Evolutionary conservation across 1,284 basidiomycete genomes (phyloP), one percentile per base, ranked within the genome.

Genomic region (Bjerkandera adusta): DNA sequence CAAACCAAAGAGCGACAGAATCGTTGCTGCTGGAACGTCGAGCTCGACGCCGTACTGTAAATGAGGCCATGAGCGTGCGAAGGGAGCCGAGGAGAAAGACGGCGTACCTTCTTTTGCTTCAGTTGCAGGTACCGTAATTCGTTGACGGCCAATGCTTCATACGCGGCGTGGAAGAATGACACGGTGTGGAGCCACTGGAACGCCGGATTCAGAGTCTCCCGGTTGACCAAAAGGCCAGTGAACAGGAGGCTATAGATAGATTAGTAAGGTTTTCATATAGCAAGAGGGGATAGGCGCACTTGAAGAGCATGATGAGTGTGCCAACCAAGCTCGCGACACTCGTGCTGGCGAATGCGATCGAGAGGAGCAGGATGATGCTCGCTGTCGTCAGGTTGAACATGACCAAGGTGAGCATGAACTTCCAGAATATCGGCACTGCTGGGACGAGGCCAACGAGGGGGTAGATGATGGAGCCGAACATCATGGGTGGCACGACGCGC

Each of bases 141-240:
- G 64, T 98, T 98, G 49, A 98, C 94, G 20, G 94, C 85, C 22
- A 99, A 77, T 1, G 90, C 93, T 69, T 99, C 96, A 61, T 93
- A 98, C 0, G 90, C 96, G n/a, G 96, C 95, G 68, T 98, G 96
- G 85, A 97, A 98, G 77, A 98, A 98, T 3, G 92, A 96, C 11
- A 92, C 63, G 1, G 89, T 92, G 62, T 92, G 89, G 53, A 98
- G 71, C 91, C 92, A 97, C 48, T 80, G 82, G 39, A 96, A 72
- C 30, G 72, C 75, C 0, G 74, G 72, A 0, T 82, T 77, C 10
- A 97, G 81, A 20, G 88, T 85, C 56, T 95, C 89, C 39, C 93
- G 83, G 67, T 98, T 99, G 72, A 99, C 93, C 47, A 98, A 73
- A 48, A 98, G 70, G 4, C 96, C 96, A 4, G 95, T 95, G 68